A percentile compares a stretch with the other conserved stretches of the same genome.
phyloP scores from a whole-genome alignment of 495 filamentous ascomycete genomes.

The Durotheca rogersii region DNA sequence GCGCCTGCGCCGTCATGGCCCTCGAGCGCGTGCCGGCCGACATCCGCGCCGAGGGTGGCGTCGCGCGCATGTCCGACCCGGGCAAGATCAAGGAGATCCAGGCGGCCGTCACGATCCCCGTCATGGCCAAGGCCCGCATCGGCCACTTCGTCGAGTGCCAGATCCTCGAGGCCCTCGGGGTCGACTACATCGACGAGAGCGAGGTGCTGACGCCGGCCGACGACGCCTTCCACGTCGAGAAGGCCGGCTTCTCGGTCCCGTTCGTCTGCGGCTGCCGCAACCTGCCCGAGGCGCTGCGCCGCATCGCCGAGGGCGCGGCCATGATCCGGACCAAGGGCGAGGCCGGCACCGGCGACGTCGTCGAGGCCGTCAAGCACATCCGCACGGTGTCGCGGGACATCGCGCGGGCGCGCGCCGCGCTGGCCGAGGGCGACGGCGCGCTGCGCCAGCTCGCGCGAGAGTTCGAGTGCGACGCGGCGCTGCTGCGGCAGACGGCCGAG shows the following conservation, averaged over 20 bases:
- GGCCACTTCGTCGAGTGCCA: slow-evolving; percentile 98
- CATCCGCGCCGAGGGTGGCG: slow-evolving; percentile 88
- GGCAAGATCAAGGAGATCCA: slow-evolving; percentile 96
- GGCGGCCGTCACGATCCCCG: slow-evolving; percentile 93
- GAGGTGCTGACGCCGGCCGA: slow-evolving; percentile 97
- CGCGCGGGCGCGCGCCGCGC: slow-evolving; percentile 64
- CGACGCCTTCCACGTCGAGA: slow-evolving; percentile 86
- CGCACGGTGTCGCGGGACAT: slow-evolving; percentile 86
- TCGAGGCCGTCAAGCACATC: slow-evolving; percentile 96
- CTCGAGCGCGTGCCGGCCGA: slow-evolving; percentile 97
- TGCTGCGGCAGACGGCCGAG: slow-evolving; percentile 83
- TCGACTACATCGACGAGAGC: slow-evolving; percentile 97
- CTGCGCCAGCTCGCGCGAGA: slow-evolving; percentile 85
- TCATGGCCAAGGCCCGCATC: slow-evolving; percentile 99
- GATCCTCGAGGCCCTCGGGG: slow-evolving; percentile 91
- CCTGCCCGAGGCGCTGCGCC: slow-evolving; percentile 87
- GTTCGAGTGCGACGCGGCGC: slow-evolving; percentile 68
- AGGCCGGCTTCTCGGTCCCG: slow-evolving; percentile 76
- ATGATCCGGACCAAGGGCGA: slow-evolving; percentile 99
- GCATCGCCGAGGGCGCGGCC: slow-evolving; percentile 90
- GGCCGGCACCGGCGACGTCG: slow-evolving; percentile 95
- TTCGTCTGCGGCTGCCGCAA: slow-evolving; percentile 98
- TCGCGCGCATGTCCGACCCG: slow-evolving; percentile 96
- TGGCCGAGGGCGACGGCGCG: slow-evolving; percentile 56
- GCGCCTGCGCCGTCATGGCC: slow-evolving; percentile 96